phyloP scores from a whole-genome alignment of 164 flowering plant genomes.

The Buxus sempervirens region DNA sequence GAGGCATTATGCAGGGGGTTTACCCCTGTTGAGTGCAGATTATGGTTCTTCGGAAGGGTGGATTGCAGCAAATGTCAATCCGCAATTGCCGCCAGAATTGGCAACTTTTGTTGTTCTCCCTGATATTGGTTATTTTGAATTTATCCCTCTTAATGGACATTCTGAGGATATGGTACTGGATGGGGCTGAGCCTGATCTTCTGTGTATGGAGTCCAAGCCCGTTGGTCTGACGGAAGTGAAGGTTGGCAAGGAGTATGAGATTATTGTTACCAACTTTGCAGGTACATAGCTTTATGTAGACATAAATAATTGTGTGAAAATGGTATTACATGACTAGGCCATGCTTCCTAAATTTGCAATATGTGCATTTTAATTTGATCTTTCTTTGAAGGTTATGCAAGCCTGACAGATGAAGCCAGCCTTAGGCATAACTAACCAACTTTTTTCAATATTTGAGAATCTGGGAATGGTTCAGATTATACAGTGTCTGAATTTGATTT shows the following conservation, averaged over 20 bases:
- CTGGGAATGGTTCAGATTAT: no score
- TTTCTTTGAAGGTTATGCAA: no score
- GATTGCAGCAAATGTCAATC: slow-evolving; percentile 87
- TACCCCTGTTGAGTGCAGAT: slow-evolving; percentile 74
- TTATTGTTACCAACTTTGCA: slow-evolving; percentile 73
- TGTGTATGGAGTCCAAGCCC: slow-evolving; percentile 42
- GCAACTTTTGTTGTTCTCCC: slow-evolving; percentile 83
- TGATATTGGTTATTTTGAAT: slow-evolving; percentile 83
- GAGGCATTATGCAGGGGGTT: slow-evolving; percentile 85
- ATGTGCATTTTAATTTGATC: no score
- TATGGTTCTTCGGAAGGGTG: slow-evolving; percentile 99
- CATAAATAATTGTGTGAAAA: background rate
- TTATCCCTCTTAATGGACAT: slow-evolving; percentile 52
- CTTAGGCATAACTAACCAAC: no score
- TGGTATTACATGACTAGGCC: no score
- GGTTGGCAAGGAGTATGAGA: slow-evolving; percentile 83
- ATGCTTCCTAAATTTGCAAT: no score
- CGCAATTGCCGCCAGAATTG: slow-evolving; percentile 64
- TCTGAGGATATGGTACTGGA: slow-evolving; percentile 17
- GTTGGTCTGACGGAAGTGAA: slow-evolving; percentile 78
- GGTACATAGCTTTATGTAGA: slow-evolving; percentile 36
- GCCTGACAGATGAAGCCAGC: no score
- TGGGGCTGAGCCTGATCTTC: slow-evolving; percentile 5
- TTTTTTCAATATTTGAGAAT: no score
- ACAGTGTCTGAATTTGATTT: no score